A percentile compares a stretch with the other conserved stretches of the same genome.
Evolutionary conservation across 352 stramenopile species (phyloP).

Genomic region (Pythium utonaiense): DNA sequence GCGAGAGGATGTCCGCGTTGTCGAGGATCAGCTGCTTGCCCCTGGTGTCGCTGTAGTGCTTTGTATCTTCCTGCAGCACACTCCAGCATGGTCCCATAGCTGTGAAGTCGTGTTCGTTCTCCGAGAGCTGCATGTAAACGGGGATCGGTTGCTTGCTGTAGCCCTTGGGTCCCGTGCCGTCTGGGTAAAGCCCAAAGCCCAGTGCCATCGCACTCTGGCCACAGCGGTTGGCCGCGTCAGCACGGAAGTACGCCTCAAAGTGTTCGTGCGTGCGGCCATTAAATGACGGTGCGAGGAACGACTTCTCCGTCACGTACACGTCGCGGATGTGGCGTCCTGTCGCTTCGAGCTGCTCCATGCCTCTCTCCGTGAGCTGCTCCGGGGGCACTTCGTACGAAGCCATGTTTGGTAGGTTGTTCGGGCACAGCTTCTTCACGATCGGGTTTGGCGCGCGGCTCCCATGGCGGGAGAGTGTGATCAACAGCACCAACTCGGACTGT

Average conservation of each 20-base stretch:
- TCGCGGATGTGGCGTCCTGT: conserved; percentile 63
- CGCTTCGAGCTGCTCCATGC: conserved; percentile 67
- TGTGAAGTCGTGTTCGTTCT: conserved; percentile 81
- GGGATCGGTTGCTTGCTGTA: conserved; percentile 64
- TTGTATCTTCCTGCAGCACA: conserved; percentile 49
- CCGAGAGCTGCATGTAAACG: conserved; percentile 72
- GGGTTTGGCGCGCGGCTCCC: conserved; percentile 71
- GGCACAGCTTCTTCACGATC: conserved; percentile 54
- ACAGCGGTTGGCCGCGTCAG: conserved; percentile 62
- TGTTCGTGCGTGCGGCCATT: conserved; percentile 51
- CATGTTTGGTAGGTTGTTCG: conserved; percentile 61
- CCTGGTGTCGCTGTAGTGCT: conserved; percentile 36
- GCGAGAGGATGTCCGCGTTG: conserved; percentile 38
- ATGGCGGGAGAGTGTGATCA: conserved; percentile 71
- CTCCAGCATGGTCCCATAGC: conserved; percentile 63
- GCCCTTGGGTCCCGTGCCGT: conserved; percentile 53
- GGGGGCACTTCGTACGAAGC: conserved; percentile 57
- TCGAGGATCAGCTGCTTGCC: conserved; percentile 38
- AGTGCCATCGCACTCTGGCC: conserved; percentile 68
- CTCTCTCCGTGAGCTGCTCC: conserved; percentile 68
- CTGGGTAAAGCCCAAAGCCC: conserved; percentile 65
- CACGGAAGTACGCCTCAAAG: conserved; percentile 76
- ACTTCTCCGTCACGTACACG: conserved; percentile 61
- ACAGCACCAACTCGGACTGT: conserved; percentile 48
- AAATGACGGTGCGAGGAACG: conserved; percentile 63